A percentile compares a stretch with the other conserved stretches of the same genome.
phyloP scores from a whole-genome alignment of 805 yeast genomes.

The Lipomyces anomalus region DNA sequence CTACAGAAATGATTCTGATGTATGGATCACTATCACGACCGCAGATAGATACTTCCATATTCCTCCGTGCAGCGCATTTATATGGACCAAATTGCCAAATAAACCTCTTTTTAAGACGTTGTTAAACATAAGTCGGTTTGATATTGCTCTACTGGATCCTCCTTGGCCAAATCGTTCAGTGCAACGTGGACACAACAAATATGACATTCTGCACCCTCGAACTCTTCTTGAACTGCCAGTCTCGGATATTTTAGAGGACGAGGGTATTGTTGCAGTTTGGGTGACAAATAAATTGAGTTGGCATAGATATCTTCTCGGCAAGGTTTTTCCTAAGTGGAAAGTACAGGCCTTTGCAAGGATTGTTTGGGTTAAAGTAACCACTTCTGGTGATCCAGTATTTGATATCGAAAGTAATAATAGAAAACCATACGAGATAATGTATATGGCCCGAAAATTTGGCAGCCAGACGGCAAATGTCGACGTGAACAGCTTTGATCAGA shows the following conservation, averaged over 20 bases:
- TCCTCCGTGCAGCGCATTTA: background rate
- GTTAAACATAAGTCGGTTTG: background rate
- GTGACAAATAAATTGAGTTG: background rate
- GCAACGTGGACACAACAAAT: background rate
- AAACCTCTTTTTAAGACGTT: background rate
- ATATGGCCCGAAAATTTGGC: background rate
- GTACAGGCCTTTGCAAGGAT: background rate
- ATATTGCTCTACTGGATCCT: background rate
- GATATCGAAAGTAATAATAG: background rate
- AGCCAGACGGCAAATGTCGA: background rate
- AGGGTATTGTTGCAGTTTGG: background rate
- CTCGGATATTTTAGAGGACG: background rate
- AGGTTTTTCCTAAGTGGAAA: background rate
- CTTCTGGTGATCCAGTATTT: constrained; percentile 1
- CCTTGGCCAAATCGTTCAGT: constrained; percentile 2
- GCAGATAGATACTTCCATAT: background rate
- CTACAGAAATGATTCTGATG: background rate
- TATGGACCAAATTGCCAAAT: background rate
- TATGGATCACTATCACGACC: background rate
- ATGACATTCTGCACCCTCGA: background rate
- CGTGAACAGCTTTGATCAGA: too few species aligned
- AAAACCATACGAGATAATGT: constrained; percentile 3
- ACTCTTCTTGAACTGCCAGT: background rate
- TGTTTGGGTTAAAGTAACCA: constrained; percentile 3
- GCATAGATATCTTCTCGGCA: background rate